Conservation (phyloP, 805 yeast genomes). For the Candida sonorensis region DNA sequence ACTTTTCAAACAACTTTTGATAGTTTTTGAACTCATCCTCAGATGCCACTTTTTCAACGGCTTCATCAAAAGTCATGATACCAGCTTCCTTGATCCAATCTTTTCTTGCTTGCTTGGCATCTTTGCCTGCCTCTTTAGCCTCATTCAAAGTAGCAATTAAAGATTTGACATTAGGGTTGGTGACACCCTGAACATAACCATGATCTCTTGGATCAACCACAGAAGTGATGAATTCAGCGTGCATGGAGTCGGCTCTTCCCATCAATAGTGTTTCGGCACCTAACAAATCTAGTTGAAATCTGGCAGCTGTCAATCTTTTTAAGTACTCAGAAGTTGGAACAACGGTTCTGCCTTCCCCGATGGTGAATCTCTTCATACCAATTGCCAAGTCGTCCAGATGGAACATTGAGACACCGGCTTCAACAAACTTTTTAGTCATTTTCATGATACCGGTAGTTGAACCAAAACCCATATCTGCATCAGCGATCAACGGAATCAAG, state of each 20-base stretch:
- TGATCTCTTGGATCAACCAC: slow-evolving; percentile 53
- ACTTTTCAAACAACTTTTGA: slow-evolving; percentile 2
- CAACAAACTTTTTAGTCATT: slow-evolving; percentile 58
- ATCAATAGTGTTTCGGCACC: slow-evolving; percentile 49
- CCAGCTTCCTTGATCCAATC: slow-evolving; percentile 39
- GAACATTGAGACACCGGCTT: slow-evolving; percentile 60
- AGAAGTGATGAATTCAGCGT: slow-evolving; percentile 44
- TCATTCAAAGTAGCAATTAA: slow-evolving; percentile 37
- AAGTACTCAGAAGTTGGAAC: slow-evolving; percentile 55
- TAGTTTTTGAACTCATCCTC: slow-evolving; percentile 11
- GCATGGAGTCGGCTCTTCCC: slow-evolving; percentile 57
- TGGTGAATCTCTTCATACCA: slow-evolving; percentile 64
- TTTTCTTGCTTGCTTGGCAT: slow-evolving; percentile 30
- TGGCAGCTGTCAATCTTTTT: slow-evolving; percentile 46
- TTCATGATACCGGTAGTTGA: slow-evolving; percentile 59
- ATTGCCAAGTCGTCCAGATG: slow-evolving; percentile 60
- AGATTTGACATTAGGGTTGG: slow-evolving; percentile 29
- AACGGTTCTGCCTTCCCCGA: slow-evolving; percentile 52
- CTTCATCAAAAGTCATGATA: slow-evolving; percentile 44
- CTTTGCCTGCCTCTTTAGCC: slow-evolving; percentile 35
- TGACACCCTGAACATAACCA: slow-evolving; percentile 45
- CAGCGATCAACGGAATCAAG: slow-evolving; percentile 57
- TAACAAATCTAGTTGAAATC: slow-evolving; percentile 63
- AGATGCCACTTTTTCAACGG: slow-evolving; percentile 31
- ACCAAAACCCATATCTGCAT: slow-evolving; percentile 64